phyloP scores from a whole-genome alignment of 1,284 basidiomycete genomes.

The Rugosomyces carneus region DNA sequence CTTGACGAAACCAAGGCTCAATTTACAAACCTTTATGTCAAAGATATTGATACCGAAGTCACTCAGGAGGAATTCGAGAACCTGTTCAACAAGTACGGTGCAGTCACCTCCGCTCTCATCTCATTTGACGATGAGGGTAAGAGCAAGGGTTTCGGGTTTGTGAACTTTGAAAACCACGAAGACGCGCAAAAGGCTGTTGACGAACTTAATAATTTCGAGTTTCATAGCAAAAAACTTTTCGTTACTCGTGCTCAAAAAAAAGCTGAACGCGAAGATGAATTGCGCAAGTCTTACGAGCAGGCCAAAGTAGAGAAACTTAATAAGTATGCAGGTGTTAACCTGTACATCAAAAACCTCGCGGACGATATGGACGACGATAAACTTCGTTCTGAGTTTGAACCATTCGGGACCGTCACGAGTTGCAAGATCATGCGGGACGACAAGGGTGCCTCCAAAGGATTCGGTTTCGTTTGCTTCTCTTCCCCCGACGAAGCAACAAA shows the following conservation, averaged over 20 bases:
- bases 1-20: conserved; percentile 95
- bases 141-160: conserved; percentile 97
- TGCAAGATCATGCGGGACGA: conserved; percentile 99
- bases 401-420: conserved; percentile 95
- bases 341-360: conserved; percentile 98
- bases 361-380: conserved; percentile 95
- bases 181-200: conserved; percentile 91
- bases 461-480: conserved; percentile 99
- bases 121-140: conserved; percentile 83
- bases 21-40: conserved; percentile 98
- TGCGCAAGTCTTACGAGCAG: conserved; percentile 91
- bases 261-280: conserved; percentile 95
- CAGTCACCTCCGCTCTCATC: conserved; percentile 86
- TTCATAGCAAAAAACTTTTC: conserved; percentile 89
- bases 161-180: conserved; percentile 94
- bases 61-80: conserved; percentile 85
- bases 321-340: conserved; percentile 99
- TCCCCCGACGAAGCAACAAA: conserved; percentile 99
- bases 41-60: conserved; percentile 89
- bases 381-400: conserved; percentile 92
- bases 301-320: conserved; percentile 96
- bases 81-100: conserved; percentile 79
- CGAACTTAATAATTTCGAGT: conserved; percentile 82
- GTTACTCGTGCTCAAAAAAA: conserved; percentile 99
- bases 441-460: conserved; percentile 87